A percentile compares a stretch with the other conserved stretches of the same genome.
Evolutionary conservation across 352 stramenopile genomes (phyloP).

Genomic region (Globisporangium canariense): DNA sequence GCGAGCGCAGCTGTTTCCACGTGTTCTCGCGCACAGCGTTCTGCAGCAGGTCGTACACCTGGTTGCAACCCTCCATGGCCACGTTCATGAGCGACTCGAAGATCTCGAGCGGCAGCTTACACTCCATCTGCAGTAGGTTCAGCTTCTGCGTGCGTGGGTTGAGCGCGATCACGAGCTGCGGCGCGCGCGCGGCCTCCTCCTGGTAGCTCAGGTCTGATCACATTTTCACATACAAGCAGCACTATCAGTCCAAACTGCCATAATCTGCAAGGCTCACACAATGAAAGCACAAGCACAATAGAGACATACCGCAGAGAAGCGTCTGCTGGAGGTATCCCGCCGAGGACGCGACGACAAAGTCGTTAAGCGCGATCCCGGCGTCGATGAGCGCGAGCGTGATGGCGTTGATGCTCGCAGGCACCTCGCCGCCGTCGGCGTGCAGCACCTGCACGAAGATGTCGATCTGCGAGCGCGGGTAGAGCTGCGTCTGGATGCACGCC

Average conservation of each 20-base stretch:
- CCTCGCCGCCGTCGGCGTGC: constrained; percentile 85
- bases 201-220: constrained; percentile 87
- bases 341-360: constrained; percentile 89
- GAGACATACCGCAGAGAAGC: constrained; percentile 69
- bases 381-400: constrained; percentile 89
- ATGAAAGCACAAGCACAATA: neutral
- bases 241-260: neutral
- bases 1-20: constrained; percentile 70
- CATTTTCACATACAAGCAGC: neutral
- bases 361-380: constrained; percentile 88
- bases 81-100: constrained; percentile 85
- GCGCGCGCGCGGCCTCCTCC: constrained; percentile 83
- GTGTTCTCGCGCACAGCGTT: constrained; percentile 85
- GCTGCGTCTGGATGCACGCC: constrained; percentile 86
- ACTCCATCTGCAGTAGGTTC: constrained; percentile 89
- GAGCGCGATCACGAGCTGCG: constrained; percentile 84
- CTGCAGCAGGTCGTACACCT: constrained; percentile 84
- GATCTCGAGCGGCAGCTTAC: constrained; percentile 84
- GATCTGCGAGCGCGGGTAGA: constrained; percentile 91
- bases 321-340: constrained; percentile 89
- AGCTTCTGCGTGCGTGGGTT: constrained; percentile 88
- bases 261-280: neutral
- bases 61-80: constrained; percentile 74
- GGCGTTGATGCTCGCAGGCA: constrained; percentile 89
- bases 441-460: constrained; percentile 92